phyloP scores from a whole-genome alignment of 1,284 basidiomycete genomes.

The Cyathus olla region DNA sequence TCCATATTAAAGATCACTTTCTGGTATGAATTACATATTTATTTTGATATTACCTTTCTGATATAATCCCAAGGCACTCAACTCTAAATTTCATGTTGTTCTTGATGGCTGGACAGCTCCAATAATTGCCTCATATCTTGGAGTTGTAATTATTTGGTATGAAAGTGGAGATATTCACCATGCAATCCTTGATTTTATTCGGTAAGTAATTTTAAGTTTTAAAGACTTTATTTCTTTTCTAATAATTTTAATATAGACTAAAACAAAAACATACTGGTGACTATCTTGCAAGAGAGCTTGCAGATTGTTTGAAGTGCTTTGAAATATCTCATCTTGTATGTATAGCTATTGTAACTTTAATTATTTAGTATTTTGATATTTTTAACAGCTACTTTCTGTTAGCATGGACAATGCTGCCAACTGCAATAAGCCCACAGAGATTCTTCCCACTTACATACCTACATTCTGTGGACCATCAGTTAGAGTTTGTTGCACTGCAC shows the following conservation, averaged over 20 bases:
- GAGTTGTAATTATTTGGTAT: not conserved
- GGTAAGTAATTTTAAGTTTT: not conserved
- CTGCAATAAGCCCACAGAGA: slow-evolving; percentile 5
- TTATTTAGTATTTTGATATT: too few species aligned
- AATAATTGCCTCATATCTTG: slow-evolving; percentile 1
- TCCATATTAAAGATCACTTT: too few species aligned
- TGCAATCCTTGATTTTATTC: not conserved
- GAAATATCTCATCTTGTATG: not conserved
- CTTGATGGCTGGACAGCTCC: slow-evolving; percentile 3
- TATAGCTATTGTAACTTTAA: too few species aligned
- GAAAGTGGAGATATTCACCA: not conserved
- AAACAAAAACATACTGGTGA: not conserved
- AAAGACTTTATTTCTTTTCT: not conserved
- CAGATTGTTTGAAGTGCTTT: not conserved
- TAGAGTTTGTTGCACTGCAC: slow-evolving; percentile 6
- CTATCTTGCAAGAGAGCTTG: not conserved
- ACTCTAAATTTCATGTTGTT: not conserved
- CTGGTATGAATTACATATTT: too few species aligned
- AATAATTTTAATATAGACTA: not conserved
- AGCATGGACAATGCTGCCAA: slow-evolving; percentile 12
- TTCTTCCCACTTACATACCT: not conserved
- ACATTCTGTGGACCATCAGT: slow-evolving; percentile 11
- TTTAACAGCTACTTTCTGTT: slow-evolving; percentile 7
- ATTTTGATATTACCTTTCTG: too few species aligned
- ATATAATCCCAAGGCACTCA: too few species aligned